A percentile compares a stretch with the other conserved stretches of the same genome.
phyloP scores from a whole-genome alignment of 345 rosid species.

The Eucalyptus cloeziana region DNA sequence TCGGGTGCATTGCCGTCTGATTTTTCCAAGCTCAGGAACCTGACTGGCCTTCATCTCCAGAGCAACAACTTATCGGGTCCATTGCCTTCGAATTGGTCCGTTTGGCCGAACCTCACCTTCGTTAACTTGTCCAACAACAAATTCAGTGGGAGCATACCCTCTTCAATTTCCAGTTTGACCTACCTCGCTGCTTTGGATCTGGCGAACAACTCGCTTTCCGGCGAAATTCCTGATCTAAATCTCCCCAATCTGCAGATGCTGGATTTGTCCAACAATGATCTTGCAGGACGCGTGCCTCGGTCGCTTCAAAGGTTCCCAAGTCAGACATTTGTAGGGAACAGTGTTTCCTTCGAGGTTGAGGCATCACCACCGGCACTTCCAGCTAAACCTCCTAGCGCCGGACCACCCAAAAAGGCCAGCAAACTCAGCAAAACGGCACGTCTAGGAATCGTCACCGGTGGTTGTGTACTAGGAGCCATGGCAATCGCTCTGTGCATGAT shows the following conservation, averaged over 20 bases:
- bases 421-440: conserved; percentile 36
- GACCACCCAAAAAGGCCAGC: conserved; percentile 15
- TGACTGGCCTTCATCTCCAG: conserved; percentile 61
- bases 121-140: conserved; percentile 55
- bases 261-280: conserved; percentile 53
- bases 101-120: conserved; percentile 47
- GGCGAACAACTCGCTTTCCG: conserved; percentile 59
- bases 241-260: conserved; percentile 39
- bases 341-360: conserved; percentile 17
- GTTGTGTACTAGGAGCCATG: conserved; percentile 29
- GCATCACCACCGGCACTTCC: conserved; percentile 22
- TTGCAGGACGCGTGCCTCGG: conserved; percentile 48
- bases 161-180: conserved; percentile 34
- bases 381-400: conserved; percentile 16
- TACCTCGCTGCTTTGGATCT: conserved; percentile 44
- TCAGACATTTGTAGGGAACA: conserved; percentile 53
- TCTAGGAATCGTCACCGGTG: conserved; percentile 40
- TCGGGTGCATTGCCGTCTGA: conserved; percentile 60
- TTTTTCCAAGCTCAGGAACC: conserved; percentile 38
- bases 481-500: conserved; percentile 28
- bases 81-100: conserved; percentile 53
- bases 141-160: conserved; percentile 55
- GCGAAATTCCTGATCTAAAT: conserved; percentile 51
- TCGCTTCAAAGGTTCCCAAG: conserved; percentile 63
- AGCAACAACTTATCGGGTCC: conserved; percentile 55